Percentiles rank a stretch among this genome's conserved stretches.
phyloP scores from a whole-genome alignment of 2,329 filamentous ascomycete species.

The Westerdykella ornata region DNA sequence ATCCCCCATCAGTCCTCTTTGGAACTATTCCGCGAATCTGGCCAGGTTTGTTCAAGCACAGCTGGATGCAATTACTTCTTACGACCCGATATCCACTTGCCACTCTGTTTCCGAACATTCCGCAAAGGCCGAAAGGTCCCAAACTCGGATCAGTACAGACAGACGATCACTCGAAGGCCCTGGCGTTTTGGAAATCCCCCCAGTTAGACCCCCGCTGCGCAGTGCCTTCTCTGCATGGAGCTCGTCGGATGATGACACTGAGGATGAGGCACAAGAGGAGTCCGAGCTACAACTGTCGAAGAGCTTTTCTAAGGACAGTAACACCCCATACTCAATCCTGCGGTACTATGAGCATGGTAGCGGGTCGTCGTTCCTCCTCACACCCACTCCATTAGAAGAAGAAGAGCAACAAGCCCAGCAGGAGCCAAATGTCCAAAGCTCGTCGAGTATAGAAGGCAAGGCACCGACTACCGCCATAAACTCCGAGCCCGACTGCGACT shows the following conservation, averaged over 20 bases:
- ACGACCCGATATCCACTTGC: conserved; percentile 17
- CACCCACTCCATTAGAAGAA: conserved; percentile 24
- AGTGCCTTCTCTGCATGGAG: conserved; percentile 36
- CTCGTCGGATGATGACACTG: conserved; percentile 30
- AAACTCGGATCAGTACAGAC: conserved; percentile 15
- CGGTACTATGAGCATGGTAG: conserved; percentile 25
- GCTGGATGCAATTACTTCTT: conserved; percentile 31
- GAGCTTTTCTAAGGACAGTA: conserved; percentile 12
- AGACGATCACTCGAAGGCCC: conserved; percentile 18
- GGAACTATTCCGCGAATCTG: conserved; percentile 33
- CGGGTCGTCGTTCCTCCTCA: conserved; percentile 25
- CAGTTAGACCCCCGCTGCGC: conserved; percentile 26
- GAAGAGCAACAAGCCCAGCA: conserved; percentile 12
- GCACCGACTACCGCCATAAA: not conserved
- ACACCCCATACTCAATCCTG: conserved; percentile 23
- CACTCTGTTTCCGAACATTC: conserved; percentile 25
- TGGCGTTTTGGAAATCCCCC: conserved; percentile 25
- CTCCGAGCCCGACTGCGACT: conserved; percentile 7
- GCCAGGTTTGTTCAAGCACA: conserved; percentile 33
- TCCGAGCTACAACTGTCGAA: conserved; percentile 2
- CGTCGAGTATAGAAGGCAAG: not conserved
- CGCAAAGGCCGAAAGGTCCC: conserved; percentile 1
- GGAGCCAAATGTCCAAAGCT: conserved; percentile 14
- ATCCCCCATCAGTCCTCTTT: conserved; percentile 17
- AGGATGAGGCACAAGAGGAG: conserved; percentile 21